Conservation (phyloP, 306 rosid genomes). For the Sicyos edulis region DNA sequence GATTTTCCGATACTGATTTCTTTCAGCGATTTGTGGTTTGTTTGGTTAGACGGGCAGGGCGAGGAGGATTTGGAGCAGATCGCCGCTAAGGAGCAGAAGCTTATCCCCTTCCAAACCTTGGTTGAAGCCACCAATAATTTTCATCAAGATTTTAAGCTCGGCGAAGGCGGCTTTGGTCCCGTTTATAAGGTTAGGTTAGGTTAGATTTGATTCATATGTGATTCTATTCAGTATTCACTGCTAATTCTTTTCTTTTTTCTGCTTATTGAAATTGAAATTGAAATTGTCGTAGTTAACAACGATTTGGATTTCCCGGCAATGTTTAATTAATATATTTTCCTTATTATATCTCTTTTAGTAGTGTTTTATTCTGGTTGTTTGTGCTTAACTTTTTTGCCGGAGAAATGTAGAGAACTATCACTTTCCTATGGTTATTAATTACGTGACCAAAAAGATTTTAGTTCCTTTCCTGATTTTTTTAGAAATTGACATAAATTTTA, state of each 20-base stretch:
- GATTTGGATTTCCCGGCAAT: not conserved
- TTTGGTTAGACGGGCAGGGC: slow-evolving; percentile 36
- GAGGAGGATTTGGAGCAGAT: slow-evolving; percentile 69
- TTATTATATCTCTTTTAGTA: not conserved
- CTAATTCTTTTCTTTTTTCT: not conserved
- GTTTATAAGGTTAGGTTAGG: slow-evolving; percentile 88
- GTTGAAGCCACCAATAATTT: slow-evolving; percentile 70
- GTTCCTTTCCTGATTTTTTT: not conserved
- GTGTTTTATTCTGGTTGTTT: not conserved
- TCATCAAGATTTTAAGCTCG: slow-evolving; percentile 51
- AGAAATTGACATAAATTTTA: not conserved
- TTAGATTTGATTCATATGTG: slow-evolving; percentile 38
- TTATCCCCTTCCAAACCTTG: slow-evolving; percentile 51
- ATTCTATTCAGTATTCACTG: not conserved
- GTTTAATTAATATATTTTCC: not conserved
- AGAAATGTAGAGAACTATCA: not conserved
- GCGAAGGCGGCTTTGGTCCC: slow-evolving; percentile 95
- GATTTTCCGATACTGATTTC: not conserved
- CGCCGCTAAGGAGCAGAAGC: slow-evolving; percentile 80
- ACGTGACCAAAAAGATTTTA: not conserved
- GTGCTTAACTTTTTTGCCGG: not conserved
- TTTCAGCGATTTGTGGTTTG: slow-evolving; percentile 9
- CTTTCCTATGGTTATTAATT: not conserved
- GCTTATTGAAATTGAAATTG: not conserved
- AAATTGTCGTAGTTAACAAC: not conserved